Evolutionary conservation across 177 flowering plant species (phyloP).

Genomic region (Vitis hybrid): DNA sequence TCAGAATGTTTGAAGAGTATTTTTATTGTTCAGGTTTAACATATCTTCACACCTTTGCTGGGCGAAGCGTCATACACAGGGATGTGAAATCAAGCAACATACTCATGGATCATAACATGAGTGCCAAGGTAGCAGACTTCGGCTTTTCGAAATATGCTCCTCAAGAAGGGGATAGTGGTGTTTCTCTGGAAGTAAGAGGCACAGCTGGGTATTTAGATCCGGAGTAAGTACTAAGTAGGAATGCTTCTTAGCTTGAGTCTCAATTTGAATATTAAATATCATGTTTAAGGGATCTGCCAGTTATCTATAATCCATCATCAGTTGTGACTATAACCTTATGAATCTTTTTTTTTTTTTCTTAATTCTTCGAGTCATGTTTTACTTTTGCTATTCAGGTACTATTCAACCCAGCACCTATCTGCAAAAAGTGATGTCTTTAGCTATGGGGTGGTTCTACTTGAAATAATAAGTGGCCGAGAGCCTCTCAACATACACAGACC

Average conservation of each 20-base stretch:
- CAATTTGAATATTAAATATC: background rate
- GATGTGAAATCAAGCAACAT: constrained; percentile 90
- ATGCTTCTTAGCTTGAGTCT: background rate
- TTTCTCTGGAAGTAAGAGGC: constrained; percentile 79
- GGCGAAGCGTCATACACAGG: constrained; percentile 63
- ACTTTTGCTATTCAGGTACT: constrained; percentile 49
- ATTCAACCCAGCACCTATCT: constrained; percentile 72
- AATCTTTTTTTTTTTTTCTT: too few relatives aligned
- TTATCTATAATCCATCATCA: background rate
- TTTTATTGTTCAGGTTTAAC: constrained; percentile 48
- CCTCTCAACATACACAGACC: constrained; percentile 79
- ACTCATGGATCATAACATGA: constrained; percentile 82
- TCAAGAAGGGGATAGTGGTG: constrained; percentile 77
- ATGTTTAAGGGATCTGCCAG: background rate
- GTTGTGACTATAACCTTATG: too few relatives aligned
- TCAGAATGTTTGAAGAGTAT: constrained; percentile 1
- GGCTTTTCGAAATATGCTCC: constrained; percentile 87
- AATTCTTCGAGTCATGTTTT: background rate
- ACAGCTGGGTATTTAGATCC: constrained; percentile 86
- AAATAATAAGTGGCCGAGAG: constrained; percentile 75
- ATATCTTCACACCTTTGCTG: constrained; percentile 70
- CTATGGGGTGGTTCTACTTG: constrained; percentile 81
- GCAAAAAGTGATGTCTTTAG: constrained; percentile 83
- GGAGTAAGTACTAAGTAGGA: constrained; percentile 53
- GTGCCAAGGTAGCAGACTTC: constrained; percentile 76